Evolutionary conservation across 129 eudicot species (phyloP), one percentile per base, ranked within the genome.

Genomic region (Logfia minima): DNA sequence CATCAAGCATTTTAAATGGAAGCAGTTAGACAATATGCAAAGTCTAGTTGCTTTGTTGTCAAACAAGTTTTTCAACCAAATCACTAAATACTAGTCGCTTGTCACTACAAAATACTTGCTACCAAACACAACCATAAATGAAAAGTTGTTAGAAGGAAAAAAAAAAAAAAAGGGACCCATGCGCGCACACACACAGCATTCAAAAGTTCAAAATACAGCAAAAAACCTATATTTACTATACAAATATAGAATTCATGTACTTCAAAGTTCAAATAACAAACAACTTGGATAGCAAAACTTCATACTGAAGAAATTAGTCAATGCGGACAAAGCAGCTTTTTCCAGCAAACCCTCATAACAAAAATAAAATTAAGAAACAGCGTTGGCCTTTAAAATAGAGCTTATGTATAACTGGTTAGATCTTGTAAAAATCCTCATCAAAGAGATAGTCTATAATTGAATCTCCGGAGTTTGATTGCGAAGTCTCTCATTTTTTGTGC

Each of bases 401-500:
- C 17, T 63, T 55, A 70, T 70, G 41, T 35, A 35, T 26, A 2
- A n/a, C 10, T 71, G 63, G 63, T 59, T 37, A 2, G 31, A 66
- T 37, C 66, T 77, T 21, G 66, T 24, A 68, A 39, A 52, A 69
- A 56, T 58, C 68, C 8, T 37, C 55, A 53, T 77, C 45, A 29
- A 56, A 37, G 61, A 41, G 23, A 24, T 3, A 29, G 60, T 66
- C 65, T 75, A 69, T 32, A 65, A 53, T 29, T 55, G 48, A 34
- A 71, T 55, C 55, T 76, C 53, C 37, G 56, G 52, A 68, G 51
- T 71, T 74, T 79, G 83, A 39, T 68, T 74, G 48, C 60, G 83
- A 62, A 88, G 89, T 81, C 79, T 83, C 76, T 83, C 87, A 71
- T 88, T 88, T 68, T 72, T 80, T 3, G 1, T 26, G 29, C 29